These are phyloP conservation scores for Brassica juncea DNA, from an alignment of 345 rosid species.

Conservation along the genomic window DNA sequence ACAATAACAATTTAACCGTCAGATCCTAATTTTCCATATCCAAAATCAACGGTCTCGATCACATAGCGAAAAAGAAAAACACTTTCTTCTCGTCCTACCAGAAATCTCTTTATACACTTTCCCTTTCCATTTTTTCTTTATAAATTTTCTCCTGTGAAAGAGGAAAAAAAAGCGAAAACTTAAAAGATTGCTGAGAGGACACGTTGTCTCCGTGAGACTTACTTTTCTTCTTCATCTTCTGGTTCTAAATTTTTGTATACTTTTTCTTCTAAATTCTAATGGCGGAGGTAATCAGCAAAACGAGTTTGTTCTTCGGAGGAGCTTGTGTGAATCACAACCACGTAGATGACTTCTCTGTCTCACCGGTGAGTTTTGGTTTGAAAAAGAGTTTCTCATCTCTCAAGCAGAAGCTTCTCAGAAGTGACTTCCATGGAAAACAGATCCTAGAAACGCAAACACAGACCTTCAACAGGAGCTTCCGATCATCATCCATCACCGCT, in stretches of 20 bases:
- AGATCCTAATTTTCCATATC: conserved; percentile 30
- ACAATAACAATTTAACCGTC: conserved; percentile 10
- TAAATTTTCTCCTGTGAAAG: conserved; percentile 16
- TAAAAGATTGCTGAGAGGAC: conserved; percentile 21
- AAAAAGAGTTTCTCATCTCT: conserved; percentile 41
- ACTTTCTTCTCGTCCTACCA: conserved; percentile 20
- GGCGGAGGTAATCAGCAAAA: conserved; percentile 56
- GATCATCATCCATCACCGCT: conserved; percentile 43
- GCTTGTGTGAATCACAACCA: conserved; percentile 24
- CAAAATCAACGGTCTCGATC: conserved; percentile 33
- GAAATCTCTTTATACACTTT: conserved; percentile 1
- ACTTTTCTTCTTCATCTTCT: conserved; percentile 1
- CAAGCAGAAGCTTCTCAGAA: conserved; percentile 45
- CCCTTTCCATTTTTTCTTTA: background rate
- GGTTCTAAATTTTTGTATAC: background rate
- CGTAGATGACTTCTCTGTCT: conserved; percentile 35
- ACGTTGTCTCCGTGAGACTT: conserved; percentile 28
- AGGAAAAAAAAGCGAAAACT: background rate
- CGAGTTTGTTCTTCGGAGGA: conserved; percentile 45
- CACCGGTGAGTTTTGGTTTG: conserved; percentile 39
- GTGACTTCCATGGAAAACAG: conserved; percentile 54
- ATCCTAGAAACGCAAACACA: conserved; percentile 39
- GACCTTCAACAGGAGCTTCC: conserved; percentile 35
- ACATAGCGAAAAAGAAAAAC: conserved; percentile 9
- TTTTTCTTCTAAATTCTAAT: conserved; percentile 34